Evolutionary conservation across 176 grass and related monocot species (phyloP), one percentile per base, ranked within the genome.

Genomic region (Puccinellia tenuiflora): DNA sequence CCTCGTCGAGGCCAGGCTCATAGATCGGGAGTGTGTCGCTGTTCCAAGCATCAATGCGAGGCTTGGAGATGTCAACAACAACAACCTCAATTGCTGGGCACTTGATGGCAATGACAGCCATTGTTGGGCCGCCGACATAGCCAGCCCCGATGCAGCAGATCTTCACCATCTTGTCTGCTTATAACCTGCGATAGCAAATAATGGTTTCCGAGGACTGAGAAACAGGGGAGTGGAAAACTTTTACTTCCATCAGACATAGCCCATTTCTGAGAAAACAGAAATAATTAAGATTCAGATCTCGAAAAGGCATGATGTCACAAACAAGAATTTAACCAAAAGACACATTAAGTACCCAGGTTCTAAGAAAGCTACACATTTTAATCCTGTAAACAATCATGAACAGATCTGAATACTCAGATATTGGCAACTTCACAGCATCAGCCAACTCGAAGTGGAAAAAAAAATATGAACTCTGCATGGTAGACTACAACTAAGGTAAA

Each of bases 51-150:
- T 78, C 90, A 68, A 95, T 95, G 75, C 93, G 90, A 24, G 90
- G 67, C 46, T 75, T 80, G 30, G 93, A 92, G 75, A 95, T 95
- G 68, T 95, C 93, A 25, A 95, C 93, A 5, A 95, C 93, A 0
- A 87, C 93, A 1, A 95, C 93, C 78, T 92, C 90, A 45, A 95
- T 95, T 40, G 84, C 56, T 15, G 93, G 93, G 79, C 93, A 95
- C 67, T 95, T 95, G 65, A 95, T 60, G 74, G 93, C 93, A 65
- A 95, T 95, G 51, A 95, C 90, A 7, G 93, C 93, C 93, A 95
- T 95, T 79, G 92, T 73, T 48, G 70, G 70, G 70, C 70, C 70
- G 16, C 70, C 70, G 43, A 73, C 70, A 50, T 73, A 73, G 70
- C 70, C 70, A 73, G 70, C 70, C 50, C 70, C 70, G 16, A 73